Evolutionary conservation across 73 alveolate species (phyloP), one percentile per base, ranked within the genome.

Genomic region (Paramecium bursaria): DNA sequence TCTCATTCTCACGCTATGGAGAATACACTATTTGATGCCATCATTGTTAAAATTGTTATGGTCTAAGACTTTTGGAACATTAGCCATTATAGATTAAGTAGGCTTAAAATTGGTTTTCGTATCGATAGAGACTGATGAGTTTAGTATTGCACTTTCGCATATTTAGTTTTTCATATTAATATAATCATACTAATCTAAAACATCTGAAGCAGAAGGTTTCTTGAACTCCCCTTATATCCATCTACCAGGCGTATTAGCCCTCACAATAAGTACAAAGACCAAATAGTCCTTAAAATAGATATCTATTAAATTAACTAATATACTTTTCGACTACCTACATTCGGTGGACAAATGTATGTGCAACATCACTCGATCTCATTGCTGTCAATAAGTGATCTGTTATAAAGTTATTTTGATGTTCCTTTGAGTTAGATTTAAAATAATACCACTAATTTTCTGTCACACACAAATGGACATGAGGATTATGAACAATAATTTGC

Each of bases 311-410:
- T 39, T 39, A n/a, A n/a, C n/a, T n/a, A n/a, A n/a, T 39, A 39
- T 39, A 39, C 49, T 39, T 67, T 13, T 67, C 82, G 21, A 67
- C 26, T 0, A 67, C 29, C 33, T 67, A 47, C 55, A 67, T 33
- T 39, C 82, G 7, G 21, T 39, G n/a, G 35, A 39, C 19, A 67
- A 42, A 67, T 67, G 82, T 25, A 39, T 67, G 82, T 19, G 82
- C 61, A 15, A 67, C 82, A 67, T 67, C 82, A 17, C 82, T 67
- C 17, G 33, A 42, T 42, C 44, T 31, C 82, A 67, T 67, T 5
- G 57, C 33, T 4, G 60, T 25, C 23, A 13, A 15, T 67, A 67
- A 30, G 27, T 67, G 82, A 10, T 67, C 82, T 22, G 35, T 67
- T 6, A 67, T 67, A 19, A 67, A 67, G 21, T 67, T 67, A 67